phyloP scores from a whole-genome alignment of 208 protist species.

The Trypanosoma scelopori region DNA sequence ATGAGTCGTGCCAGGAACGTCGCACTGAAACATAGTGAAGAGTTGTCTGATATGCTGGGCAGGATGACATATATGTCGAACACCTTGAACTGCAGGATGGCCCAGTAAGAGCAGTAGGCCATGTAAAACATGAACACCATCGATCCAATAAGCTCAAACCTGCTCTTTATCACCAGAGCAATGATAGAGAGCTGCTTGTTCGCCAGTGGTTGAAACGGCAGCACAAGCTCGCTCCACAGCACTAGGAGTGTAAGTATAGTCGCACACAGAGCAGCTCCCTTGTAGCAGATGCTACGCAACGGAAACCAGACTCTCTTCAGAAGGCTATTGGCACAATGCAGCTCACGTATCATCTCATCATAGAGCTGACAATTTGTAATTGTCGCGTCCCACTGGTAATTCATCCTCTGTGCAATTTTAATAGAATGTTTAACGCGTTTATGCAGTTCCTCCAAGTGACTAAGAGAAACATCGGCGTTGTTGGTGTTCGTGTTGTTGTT shows the following conservation, averaged over 20 bases:
- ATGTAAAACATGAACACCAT: slow-evolving; percentile 91
- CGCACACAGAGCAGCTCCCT: slow-evolving; percentile 43
- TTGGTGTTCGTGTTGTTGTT: slow-evolving; percentile 30
- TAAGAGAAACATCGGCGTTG: slow-evolving; percentile 71
- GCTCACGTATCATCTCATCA: slow-evolving; percentile 65
- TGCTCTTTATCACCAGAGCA: slow-evolving; percentile 70
- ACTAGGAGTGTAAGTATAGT: slow-evolving; percentile 74
- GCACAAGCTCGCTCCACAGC: slow-evolving; percentile 83
- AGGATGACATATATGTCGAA: slow-evolving; percentile 91
- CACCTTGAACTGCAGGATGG: slow-evolving; percentile 88
- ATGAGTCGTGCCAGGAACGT: slow-evolving; percentile 87
- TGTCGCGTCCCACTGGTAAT: slow-evolving; percentile 78
- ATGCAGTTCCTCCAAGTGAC: slow-evolving; percentile 77
- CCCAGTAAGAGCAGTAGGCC: slow-evolving; percentile 89
- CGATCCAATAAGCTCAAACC: slow-evolving; percentile 72
- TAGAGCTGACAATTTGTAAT: slow-evolving; percentile 63
- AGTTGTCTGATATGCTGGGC: slow-evolving; percentile 83
- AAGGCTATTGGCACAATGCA: slow-evolving; percentile 51
- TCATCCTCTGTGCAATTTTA: slow-evolving; percentile 73
- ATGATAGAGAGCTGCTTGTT: slow-evolving; percentile 63
- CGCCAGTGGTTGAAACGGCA: slow-evolving; percentile 65
- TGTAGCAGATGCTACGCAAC: slow-evolving; percentile 68
- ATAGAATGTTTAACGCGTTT: slow-evolving; percentile 77
- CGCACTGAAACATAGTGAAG: slow-evolving; percentile 88
- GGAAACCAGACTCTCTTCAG: slow-evolving; percentile 71